Base-by-base conservation (phyloP, 306 rosid species). In the Prunus dulcis region DNA sequence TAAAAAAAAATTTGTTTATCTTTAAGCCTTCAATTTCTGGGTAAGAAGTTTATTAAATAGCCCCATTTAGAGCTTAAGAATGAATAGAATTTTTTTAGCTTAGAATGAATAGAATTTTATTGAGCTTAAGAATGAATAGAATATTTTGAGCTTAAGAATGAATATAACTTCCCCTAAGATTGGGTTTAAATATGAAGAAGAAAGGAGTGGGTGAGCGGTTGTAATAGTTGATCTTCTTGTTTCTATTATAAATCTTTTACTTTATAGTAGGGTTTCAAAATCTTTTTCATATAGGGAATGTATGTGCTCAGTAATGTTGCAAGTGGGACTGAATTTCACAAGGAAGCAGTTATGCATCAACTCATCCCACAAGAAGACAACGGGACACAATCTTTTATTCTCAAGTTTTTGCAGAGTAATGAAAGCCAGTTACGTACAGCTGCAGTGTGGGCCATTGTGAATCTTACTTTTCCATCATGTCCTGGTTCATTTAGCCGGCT, bases 251-350 rank as follows among this genome's bases (percentile, higher is more conserved):
- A 14, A 34, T 64, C 20, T 12, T n/a, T 34, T 66, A 15, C 27
- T 18, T 79, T n/a, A 18, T 66, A 6, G 30, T 43, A 8, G 22
- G 57, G 47, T 78, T 38, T 20, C 23, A 34, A 79, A 49, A 66
- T 71, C 61, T 47, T 32, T 74, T 77, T 73, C 78, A 68, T 86
- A 79, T 75, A 92, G 97, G 96, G 97, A 57, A 80, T 92, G 92
- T 87, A 87, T 82, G 93, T 87, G 57, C 84, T 92, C 68, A 28
- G 87, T 79, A 92, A 92, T 77, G 84, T 92, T 76, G 87, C 97
- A 34, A 90, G 96, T 76, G 93, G 96, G 79, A 88, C 86, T 51
- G 97, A 92, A 76, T 64, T 87, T 77, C 96, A 90, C 78, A 92
- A 88, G 87, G 97, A 90, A 74, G 89, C 91, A 20, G 93, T 90